phyloP scores from a whole-genome alignment of 768 basidiomycete species.

The Royoungia palumana region DNA sequence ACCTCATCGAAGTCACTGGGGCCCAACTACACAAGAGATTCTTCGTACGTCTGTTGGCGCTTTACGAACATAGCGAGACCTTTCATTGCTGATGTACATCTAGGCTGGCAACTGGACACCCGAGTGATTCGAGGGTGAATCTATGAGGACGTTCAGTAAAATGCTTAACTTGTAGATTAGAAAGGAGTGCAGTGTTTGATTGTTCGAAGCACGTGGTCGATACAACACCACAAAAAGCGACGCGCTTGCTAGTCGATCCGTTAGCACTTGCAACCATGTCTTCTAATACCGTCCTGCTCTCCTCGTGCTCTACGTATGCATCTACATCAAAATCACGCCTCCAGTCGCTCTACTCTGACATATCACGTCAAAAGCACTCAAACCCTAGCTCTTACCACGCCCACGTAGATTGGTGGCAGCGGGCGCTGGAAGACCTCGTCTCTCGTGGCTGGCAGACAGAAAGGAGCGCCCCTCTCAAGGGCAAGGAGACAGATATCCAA shows the following conservation, averaged over 20 bases:
- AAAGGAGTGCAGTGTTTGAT: no score
- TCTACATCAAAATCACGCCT: constrained; percentile 46
- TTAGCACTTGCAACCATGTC: constrained; percentile 17
- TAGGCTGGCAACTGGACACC: constrained; percentile 19
- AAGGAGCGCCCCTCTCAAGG: constrained; percentile 9
- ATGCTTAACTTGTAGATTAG: no score
- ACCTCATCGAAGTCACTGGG: constrained; percentile 25
- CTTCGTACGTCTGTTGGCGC: constrained; percentile 21
- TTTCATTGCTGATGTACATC: constrained; percentile 1
- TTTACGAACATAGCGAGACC: no score
- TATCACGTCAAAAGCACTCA: constrained; percentile 76
- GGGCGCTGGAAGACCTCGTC: constrained; percentile 60
- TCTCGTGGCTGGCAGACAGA: constrained; percentile 50
- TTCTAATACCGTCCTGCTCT: constrained; percentile 11
- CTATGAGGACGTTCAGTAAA: neutral
- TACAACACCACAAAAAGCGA: neutral
- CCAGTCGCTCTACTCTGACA: constrained; percentile 84
- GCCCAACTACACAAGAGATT: constrained; percentile 20
- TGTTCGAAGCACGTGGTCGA: constrained; percentile 7
- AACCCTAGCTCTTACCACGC: constrained; percentile 81
- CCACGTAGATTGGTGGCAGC: constrained; percentile 87
- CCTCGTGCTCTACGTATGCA: constrained; percentile 27
- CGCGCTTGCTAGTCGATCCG: constrained; percentile 2
- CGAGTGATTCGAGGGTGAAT: constrained; percentile 8
- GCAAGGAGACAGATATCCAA: constrained; percentile 6